Percentiles rank a stretch among this genome's conserved stretches.
Conservation (phyloP, 495 filamentous ascomycete species). For the Ascobolus immersus region DNA sequence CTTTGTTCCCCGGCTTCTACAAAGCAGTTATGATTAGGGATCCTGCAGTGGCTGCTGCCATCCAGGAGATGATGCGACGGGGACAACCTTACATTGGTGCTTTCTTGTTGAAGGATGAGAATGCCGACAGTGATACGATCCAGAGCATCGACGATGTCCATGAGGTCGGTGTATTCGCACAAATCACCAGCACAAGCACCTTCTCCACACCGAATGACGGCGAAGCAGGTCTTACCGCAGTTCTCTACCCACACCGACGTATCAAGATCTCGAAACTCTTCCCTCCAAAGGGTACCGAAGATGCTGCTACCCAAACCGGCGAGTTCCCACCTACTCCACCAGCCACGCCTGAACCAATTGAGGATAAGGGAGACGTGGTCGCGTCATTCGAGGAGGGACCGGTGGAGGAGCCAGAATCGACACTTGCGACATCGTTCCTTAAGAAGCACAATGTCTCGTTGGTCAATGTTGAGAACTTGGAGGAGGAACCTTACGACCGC, state of each 20-base stretch:
- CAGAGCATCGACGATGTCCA: constrained; percentile 70
- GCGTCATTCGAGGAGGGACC: constrained; percentile 82
- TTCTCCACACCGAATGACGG: constrained; percentile 62
- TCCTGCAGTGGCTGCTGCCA: constrained; percentile 62
- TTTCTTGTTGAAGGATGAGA: constrained; percentile 91
- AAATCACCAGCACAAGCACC: constrained; percentile 80
- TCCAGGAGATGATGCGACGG: constrained; percentile 90
- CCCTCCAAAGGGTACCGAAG: constrained; percentile 27
- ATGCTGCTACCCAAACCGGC: constrained; percentile 17
- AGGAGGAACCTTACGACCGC: constrained; percentile 67
- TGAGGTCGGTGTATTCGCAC: constrained; percentile 87
- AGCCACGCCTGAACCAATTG: constrained; percentile 21
- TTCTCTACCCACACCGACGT: constrained; percentile 83
- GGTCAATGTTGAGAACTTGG: constrained; percentile 79
- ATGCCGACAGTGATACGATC: constrained; percentile 73
- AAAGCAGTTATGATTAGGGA: constrained; percentile 93
- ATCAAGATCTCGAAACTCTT: constrained; percentile 71
- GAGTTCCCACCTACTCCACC: constrained; percentile 30
- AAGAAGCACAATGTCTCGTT: constrained; percentile 73
- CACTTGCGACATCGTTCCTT: constrained; percentile 75
- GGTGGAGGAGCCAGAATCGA: constrained; percentile 23
- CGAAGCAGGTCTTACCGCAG: constrained; percentile 52
- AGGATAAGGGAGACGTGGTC: constrained; percentile 77
- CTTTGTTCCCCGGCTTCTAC: constrained; percentile 93
- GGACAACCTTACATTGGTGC: constrained; percentile 95